Evolutionary conservation across 345 rosid genomes (phyloP), one percentile per base, ranked within the genome.

Genomic region (Bruguiera sexangula): DNA sequence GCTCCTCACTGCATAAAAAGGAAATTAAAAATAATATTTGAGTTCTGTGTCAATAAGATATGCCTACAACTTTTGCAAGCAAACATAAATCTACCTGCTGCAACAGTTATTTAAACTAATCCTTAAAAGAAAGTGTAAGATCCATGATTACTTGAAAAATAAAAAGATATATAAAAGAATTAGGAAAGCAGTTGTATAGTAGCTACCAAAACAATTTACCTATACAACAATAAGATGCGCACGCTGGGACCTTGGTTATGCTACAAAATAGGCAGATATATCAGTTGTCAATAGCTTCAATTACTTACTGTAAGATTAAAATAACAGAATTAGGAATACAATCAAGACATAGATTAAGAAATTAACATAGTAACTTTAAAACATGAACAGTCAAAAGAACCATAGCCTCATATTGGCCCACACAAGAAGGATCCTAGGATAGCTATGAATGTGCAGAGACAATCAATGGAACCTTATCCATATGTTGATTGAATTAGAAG

Each of bases 171-270:
- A 13, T 13, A 24, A n/a, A 68, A 11, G 30, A 69, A 51, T 69
- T 18, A 61, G 31, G 22, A 61, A 60, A 27, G 64, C 54, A 43
- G 29, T 24, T 7, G 10, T 5, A 43, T 6, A 34, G 36, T 6
- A 39, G 52, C 6, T 22, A 43, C 30, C 48, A 10, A 21, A 15
- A 69, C 61, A 57, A 73, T 63, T 74, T 75, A 85, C 89, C 89
- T 85, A 63, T 83, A 82, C 75, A 82, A 69, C 63, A 81, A 75
- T 22, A 85, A 79, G 73, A 85, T 81, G 53, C 83, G 85, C 61
- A 76, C 65, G 53, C 67, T 73, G 59, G 79, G 59, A 66, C 89
- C 87, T 76, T 72, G 68, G 50, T 76, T 81, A 73, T 81, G 83
- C 89, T 83, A 62, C 81, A 80, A 67, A 67, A 63, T 18, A 39